Conservation (phyloP, 495 filamentous ascomycete genomes). For the Tuber borchii region DNA sequence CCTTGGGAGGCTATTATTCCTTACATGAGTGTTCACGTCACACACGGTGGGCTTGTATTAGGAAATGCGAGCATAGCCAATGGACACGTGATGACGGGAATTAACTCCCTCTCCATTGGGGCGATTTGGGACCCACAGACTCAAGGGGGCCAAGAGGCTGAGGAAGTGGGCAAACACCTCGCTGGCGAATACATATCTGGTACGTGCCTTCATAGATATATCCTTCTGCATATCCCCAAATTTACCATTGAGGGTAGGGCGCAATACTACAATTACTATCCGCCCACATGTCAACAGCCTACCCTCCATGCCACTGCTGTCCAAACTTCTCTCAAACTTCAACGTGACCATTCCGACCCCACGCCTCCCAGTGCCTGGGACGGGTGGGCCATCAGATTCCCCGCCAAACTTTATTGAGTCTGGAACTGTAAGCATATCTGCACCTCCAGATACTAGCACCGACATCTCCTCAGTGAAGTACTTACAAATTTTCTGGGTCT, state of each 20-base stretch:
- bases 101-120: slow-evolving; percentile 62
- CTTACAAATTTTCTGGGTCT: slow-evolving; percentile 3
- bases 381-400: slow-evolving; percentile 45
- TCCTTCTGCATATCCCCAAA: neutral
- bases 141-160: slow-evolving; percentile 55
- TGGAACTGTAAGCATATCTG: slow-evolving; percentile 75
- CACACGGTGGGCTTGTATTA: slow-evolving; percentile 65
- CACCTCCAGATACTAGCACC: slow-evolving; percentile 55
- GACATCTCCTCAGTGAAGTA: neutral
- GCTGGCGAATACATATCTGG: slow-evolving; percentile 84
- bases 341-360: slow-evolving; percentile 64
- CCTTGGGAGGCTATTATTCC: slow-evolving; percentile 73
- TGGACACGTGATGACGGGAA: slow-evolving; percentile 56
- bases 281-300: slow-evolving; percentile 62
- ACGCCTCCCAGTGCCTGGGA: slow-evolving; percentile 48
- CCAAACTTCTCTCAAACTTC: slow-evolving; percentile 62
- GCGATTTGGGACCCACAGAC: slow-evolving; percentile 66
- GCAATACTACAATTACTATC: slow-evolving; percentile 71
- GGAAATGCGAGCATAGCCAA: slow-evolving; percentile 64
- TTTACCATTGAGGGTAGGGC: slow-evolving; percentile 45
- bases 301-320: slow-evolving; percentile 65
- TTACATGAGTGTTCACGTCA: slow-evolving; percentile 65
- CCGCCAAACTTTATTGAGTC: slow-evolving; percentile 70
- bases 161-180: slow-evolving; percentile 59
- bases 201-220: slow-evolving; percentile 35